Percentiles rank a stretch among this genome's conserved stretches.
phyloP scores from a whole-genome alignment of 192 early-diverging fungal genomes.

The Rhizophagus clarus region DNA sequence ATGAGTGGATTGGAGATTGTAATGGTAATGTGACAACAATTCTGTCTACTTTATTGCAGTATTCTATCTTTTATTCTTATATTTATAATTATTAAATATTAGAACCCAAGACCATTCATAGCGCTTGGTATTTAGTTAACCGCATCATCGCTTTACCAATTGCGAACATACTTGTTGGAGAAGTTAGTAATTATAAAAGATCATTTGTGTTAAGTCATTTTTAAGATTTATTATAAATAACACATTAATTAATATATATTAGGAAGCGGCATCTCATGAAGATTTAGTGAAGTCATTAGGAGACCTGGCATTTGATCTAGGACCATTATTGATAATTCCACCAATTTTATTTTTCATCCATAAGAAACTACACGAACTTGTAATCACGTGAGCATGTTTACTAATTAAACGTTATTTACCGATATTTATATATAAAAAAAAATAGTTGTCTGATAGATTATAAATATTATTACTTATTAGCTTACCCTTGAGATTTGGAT shows the following conservation, averaged over 20 bases:
- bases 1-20: slow-evolving; percentile 8
- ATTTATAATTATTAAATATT: neutral
- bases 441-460: too few species aligned
- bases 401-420: too few species aligned
- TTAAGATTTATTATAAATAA: too few species aligned
- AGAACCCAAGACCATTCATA: neutral
- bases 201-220: too few species aligned
- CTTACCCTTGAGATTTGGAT: neutral
- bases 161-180: neutral
- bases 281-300: neutral
- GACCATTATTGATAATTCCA: neutral
- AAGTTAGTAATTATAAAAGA: neutral
- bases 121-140: neutral
- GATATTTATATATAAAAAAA: too few species aligned
- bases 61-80: neutral
- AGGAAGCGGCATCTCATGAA: neutral
- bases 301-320: neutral
- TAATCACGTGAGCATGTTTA: neutral
- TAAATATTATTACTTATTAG: neutral
- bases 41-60: too few species aligned
- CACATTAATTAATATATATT: too few species aligned
- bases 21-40: neutral
- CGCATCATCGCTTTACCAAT: neutral
- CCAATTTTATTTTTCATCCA: neutral
- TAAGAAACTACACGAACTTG: neutral